phyloP scores from a whole-genome alignment of 2,329 filamentous ascomycete species.

The Pleurostoma richardsiae region DNA sequence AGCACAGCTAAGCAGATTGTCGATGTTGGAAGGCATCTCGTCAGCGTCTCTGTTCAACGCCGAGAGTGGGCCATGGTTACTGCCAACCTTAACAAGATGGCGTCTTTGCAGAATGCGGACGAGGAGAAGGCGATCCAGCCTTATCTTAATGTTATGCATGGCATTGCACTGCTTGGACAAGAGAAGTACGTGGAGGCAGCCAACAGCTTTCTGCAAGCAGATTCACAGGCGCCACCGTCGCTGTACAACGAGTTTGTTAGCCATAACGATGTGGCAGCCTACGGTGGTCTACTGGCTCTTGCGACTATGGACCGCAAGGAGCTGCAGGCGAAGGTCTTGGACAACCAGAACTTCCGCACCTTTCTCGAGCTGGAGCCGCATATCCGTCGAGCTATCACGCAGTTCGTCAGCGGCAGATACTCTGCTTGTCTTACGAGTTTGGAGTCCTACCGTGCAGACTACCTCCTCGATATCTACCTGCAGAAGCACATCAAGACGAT shows the following conservation, averaged over 20 bases:
- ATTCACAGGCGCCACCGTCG: conserved; percentile 42
- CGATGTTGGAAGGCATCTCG: conserved; percentile 75
- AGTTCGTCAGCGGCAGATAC: conserved; percentile 90
- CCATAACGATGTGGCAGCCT: conserved; percentile 85
- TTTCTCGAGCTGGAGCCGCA: conserved; percentile 93
- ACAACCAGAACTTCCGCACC: conserved; percentile 73
- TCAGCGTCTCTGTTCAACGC: conserved; percentile 70
- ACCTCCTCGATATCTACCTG: conserved; percentile 84
- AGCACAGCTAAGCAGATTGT: conserved; percentile 78
- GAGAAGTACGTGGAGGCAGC: conserved; percentile 60
- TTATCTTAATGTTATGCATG: conserved; percentile 45
- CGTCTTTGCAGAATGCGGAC: conserved; percentile 38
- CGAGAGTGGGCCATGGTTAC: conserved; percentile 70
- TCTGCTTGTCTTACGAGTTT: conserved; percentile 78
- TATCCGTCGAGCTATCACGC: conserved; percentile 81
- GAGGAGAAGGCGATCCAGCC: conserved; percentile 42
- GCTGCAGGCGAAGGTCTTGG: conserved; percentile 71
- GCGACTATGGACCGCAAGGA: conserved; percentile 81
- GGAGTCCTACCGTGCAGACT: conserved; percentile 77
- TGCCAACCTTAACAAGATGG: conserved; percentile 58
- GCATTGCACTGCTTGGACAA: conserved; percentile 44
- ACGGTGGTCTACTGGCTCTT: conserved; percentile 84
- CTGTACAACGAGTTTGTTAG: conserved; percentile 68
- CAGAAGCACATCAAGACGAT: conserved; percentile 66
- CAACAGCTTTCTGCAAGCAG: conserved; percentile 60